These are phyloP conservation scores for Aspergillus nomiae DNA, from an alignment of 2,329 filamentous ascomycete species.

Conservation along the genomic window DNA sequence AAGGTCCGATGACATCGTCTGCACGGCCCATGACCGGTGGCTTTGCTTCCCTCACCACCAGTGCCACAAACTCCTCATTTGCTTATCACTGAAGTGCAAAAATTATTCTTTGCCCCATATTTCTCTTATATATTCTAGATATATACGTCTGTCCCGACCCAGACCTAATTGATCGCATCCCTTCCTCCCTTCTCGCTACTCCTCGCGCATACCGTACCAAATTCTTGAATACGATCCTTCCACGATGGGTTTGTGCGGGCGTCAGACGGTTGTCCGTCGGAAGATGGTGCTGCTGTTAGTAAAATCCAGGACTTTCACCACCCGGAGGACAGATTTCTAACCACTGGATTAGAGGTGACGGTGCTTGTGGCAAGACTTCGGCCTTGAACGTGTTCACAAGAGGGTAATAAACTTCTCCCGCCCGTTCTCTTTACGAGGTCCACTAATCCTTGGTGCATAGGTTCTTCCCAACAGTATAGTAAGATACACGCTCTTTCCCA, in stretches of 20 bases:
- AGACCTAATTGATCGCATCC: neutral
- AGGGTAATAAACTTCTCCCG: constrained; percentile 63
- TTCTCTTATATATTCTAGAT: constrained; percentile 2
- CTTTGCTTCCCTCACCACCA: constrained; percentile 22
- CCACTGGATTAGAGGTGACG: constrained; percentile 70
- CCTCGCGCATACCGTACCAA: constrained; percentile 9
- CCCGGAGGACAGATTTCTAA: constrained; percentile 21
- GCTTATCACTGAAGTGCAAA: constrained; percentile 3
- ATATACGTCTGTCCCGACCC: neutral
- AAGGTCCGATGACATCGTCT: constrained; percentile 38
- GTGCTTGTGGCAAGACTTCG: constrained; percentile 96
- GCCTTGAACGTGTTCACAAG: constrained; percentile 97
- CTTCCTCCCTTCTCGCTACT: constrained; percentile 26
- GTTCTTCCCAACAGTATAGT: constrained; percentile 97
- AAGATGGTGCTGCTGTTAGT: constrained; percentile 88
- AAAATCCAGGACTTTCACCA: neutral
- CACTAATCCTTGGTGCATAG: constrained; percentile 48
- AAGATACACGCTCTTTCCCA: constrained; percentile 36
- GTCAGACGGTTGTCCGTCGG: constrained; percentile 84
- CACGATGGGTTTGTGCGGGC: constrained; percentile 64
- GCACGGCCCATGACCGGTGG: constrained; percentile 28
- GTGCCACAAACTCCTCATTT: constrained; percentile 16
- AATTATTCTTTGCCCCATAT: neutral
- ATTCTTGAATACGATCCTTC: constrained; percentile 9
- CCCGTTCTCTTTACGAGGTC: constrained; percentile 3